Conservation (phyloP, 2,329 filamentous ascomycete genomes). For the Pseudocercospora fijiensis region DNA sequence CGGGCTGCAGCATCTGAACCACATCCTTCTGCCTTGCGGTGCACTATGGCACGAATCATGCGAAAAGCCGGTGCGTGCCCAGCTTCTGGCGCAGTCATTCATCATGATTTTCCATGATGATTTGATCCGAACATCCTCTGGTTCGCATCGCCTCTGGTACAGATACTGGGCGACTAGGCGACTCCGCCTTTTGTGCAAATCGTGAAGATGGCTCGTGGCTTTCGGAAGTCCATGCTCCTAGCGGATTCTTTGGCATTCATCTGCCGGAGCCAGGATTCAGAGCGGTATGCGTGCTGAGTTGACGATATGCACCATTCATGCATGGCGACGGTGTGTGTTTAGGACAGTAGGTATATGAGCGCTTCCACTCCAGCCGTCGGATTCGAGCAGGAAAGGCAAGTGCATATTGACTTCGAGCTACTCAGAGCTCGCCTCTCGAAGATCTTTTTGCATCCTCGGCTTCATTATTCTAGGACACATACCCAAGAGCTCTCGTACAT, state of each 20-base stretch:
- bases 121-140: background rate
- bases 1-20: conserved; percentile 12
- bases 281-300: background rate
- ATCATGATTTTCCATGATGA: background rate
- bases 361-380: background rate
- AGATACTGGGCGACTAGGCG: background rate
- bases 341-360: background rate
- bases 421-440: background rate
- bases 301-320: background rate
- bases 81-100: background rate
- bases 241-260: background rate
- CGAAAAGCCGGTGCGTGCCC: conserved; percentile 10
- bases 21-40: conserved; percentile 4
- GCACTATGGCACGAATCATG: conserved; percentile 10
- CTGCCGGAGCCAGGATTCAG: background rate
- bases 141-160: background rate
- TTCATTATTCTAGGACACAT: background rate
- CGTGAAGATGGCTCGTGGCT: background rate
- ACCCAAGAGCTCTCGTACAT: background rate
- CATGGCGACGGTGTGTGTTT: background rate
- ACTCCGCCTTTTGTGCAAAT: background rate
- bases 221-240: background rate
- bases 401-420: background rate
- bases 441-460: background rate
- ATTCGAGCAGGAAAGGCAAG: background rate